Percentiles rank a stretch among this genome's conserved stretches.
phyloP scores from a whole-genome alignment of 768 basidiomycete species.

The Leucogyrophana mollusca region DNA sequence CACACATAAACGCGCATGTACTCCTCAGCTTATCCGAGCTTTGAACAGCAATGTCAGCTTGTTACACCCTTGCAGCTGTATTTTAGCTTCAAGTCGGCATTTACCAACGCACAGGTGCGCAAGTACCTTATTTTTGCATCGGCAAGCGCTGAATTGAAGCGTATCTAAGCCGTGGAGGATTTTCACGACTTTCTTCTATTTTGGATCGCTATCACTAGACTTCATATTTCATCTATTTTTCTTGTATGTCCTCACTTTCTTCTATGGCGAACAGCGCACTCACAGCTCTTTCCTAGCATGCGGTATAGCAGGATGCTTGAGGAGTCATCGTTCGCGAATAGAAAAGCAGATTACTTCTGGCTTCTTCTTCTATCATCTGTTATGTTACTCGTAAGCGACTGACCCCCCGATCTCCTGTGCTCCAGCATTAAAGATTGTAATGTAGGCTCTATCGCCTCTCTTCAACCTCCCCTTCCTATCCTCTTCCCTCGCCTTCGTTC shows the following conservation, averaged over 20 bases:
- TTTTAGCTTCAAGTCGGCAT: constrained; percentile 85
- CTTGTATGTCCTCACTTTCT: constrained; percentile 66
- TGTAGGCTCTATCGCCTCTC: constrained; percentile 76
- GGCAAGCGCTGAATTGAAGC: constrained; percentile 12
- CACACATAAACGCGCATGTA: not conserved
- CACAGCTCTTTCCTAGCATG: too few relatives aligned
- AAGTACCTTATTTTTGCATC: not conserved
- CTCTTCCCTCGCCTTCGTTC: constrained; percentile 88
- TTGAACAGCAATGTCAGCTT: constrained; percentile 81
- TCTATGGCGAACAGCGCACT: too few relatives aligned
- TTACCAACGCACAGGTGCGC: constrained; percentile 76
- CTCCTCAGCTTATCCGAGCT: constrained; percentile 6
- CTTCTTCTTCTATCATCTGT: constrained; percentile 79
- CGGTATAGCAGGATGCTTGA: constrained; percentile 95
- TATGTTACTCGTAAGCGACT: constrained; percentile 75
- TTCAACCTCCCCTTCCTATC: constrained; percentile 94
- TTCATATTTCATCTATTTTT: constrained; percentile 98
- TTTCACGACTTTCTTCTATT: constrained; percentile 93
- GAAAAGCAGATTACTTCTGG: constrained; percentile 94
- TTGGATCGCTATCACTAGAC: constrained; percentile 90
- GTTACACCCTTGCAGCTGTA: constrained; percentile 91
- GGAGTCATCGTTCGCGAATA: constrained; percentile 92
- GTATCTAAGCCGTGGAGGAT: constrained; percentile 75
- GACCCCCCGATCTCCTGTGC: not conserved
- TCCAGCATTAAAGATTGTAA: constrained; percentile 1